Evolutionary conservation across 495 filamentous ascomycete species (phyloP).

Genomic region (Penicillium pulvis): DNA sequence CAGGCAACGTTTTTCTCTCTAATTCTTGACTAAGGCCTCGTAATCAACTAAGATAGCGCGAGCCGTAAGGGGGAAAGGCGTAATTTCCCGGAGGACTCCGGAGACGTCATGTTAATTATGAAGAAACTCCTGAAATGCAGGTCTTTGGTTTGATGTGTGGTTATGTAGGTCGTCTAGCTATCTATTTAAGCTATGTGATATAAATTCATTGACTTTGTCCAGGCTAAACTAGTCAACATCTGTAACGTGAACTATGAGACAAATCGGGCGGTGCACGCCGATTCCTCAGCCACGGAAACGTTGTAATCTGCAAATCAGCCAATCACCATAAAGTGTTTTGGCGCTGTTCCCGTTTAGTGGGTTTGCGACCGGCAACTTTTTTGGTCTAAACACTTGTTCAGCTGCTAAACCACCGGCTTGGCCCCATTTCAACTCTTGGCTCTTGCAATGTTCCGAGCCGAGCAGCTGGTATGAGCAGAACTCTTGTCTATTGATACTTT

Average conservation of each 20-base stretch:
- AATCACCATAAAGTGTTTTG: slow-evolving; percentile 11
- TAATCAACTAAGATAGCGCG: slow-evolving; percentile 15
- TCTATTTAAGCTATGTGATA: too few species aligned
- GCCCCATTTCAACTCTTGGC: slow-evolving; percentile 9
- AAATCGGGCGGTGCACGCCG: slow-evolving; percentile 5
- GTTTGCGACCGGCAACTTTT: slow-evolving; percentile 22
- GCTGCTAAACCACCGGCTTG: slow-evolving; percentile 7
- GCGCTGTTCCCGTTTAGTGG: slow-evolving; percentile 5
- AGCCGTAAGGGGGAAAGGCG: not conserved
- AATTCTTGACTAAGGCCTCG: slow-evolving; percentile 16
- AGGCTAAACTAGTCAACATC: too few species aligned
- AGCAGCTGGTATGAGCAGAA: not conserved
- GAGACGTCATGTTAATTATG: not conserved
- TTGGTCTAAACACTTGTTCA: slow-evolving; percentile 9
- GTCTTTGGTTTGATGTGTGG: too few species aligned
- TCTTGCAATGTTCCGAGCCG: not conserved
- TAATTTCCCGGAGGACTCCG: slow-evolving; percentile 7
- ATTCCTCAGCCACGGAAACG: slow-evolving; percentile 8
- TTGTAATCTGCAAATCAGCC: slow-evolving; percentile 4
- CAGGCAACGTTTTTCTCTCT: slow-evolving; percentile 25
- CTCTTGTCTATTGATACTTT: not conserved
- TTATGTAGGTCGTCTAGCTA: too few species aligned
- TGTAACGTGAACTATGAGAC: not conserved
- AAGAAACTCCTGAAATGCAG: not conserved
- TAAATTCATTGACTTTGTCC: not conserved